These are phyloP conservation scores for Globisporangium barbulae DNA, from an alignment of 352 stramenopile species.

Conservation along the genomic window DNA sequence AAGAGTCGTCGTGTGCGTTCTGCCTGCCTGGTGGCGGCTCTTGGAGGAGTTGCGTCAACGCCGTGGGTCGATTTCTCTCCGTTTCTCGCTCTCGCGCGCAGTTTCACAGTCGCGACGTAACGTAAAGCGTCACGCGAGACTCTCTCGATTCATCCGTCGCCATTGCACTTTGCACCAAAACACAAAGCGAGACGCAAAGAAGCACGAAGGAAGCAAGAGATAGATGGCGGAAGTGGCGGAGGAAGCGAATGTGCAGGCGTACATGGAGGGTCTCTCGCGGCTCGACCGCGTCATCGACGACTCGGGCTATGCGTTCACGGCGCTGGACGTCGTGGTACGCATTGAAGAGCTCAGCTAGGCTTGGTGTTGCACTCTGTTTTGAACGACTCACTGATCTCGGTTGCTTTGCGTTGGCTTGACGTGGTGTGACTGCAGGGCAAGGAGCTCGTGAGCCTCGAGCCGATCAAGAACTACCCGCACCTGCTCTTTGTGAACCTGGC, in stretches of 20 bases:
- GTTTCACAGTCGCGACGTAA: constrained; percentile 6
- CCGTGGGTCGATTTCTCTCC: neutral
- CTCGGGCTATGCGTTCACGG: constrained; percentile 74
- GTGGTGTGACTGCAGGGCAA: constrained; percentile 32
- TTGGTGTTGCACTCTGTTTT: neutral
- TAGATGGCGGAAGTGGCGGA: constrained; percentile 16
- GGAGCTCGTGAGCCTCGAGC: constrained; percentile 45
- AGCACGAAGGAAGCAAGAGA: neutral
- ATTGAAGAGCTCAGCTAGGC: neutral
- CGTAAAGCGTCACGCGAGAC: neutral
- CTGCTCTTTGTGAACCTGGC: constrained; percentile 71
- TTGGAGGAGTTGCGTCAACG: neutral
- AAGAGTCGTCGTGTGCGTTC: neutral
- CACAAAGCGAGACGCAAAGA: neutral
- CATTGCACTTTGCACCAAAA: neutral
- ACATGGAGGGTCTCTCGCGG: constrained; percentile 65
- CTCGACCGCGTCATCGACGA: constrained; percentile 72
- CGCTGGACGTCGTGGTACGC: constrained; percentile 59
- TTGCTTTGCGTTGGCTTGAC: neutral
- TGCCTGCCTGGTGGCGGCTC: neutral
- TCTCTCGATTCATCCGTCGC: neutral
- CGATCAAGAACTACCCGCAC: constrained; percentile 59
- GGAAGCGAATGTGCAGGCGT: constrained; percentile 35
- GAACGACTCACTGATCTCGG: neutral
- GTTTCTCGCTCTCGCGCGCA: neutral